phyloP scores from a whole-genome alignment of 2,329 filamentous ascomycete genomes.

The Fusarium sp. region DNA sequence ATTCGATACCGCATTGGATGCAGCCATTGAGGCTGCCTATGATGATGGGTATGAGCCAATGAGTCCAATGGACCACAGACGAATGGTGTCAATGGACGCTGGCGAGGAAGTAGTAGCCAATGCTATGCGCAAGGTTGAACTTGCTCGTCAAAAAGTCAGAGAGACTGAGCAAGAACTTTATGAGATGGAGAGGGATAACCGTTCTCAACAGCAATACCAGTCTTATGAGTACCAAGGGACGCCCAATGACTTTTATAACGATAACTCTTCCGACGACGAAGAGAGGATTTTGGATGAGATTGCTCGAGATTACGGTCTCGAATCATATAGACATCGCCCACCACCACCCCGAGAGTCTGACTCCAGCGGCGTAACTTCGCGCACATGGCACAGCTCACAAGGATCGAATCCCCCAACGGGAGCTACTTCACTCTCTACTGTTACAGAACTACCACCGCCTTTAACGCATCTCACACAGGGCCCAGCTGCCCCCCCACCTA shows the following conservation, averaged over 20 bases:
- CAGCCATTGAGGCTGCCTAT: conserved; percentile 95
- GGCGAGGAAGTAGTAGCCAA: conserved; percentile 61
- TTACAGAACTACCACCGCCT: conserved; percentile 66
- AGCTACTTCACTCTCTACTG: conserved; percentile 65
- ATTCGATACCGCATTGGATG: conserved; percentile 93
- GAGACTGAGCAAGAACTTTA: conserved; percentile 76
- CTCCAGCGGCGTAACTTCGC: conserved; percentile 80
- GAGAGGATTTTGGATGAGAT: conserved; percentile 87
- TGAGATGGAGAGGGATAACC: conserved; percentile 56
- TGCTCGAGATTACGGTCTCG: conserved; percentile 82
- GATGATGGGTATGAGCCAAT: conserved; percentile 87
- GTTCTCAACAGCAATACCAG: conserved; percentile 47
- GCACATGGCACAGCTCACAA: conserved; percentile 83
- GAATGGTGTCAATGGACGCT: conserved; percentile 49
- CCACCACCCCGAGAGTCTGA: conserved; percentile 80
- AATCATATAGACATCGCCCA: conserved; percentile 74
- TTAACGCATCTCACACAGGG: conserved; percentile 30
- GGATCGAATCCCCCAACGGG: conserved; percentile 69
- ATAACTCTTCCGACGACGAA: conserved; percentile 74
- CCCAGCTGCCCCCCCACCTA: conserved; percentile 58
- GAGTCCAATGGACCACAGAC: conserved; percentile 55
- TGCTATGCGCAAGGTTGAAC: conserved; percentile 73
- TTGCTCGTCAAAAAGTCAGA: conserved; percentile 78
- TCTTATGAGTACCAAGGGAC: conserved; percentile 32
- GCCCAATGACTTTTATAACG: conserved; percentile 69